Conservation (phyloP, 257 asterid species). For the Scutellaria minor region DNA sequence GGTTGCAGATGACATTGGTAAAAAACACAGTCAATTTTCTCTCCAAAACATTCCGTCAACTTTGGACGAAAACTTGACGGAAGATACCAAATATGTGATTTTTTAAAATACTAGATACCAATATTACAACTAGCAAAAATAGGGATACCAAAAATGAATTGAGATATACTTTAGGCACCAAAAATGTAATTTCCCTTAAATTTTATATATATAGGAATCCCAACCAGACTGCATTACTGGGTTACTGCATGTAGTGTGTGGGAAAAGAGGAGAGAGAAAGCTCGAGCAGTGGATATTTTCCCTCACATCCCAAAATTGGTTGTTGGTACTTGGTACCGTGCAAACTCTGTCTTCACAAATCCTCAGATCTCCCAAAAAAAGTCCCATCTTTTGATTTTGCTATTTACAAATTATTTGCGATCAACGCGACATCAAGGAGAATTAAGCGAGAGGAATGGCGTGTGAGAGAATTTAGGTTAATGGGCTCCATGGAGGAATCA, state of each 20-base stretch:
- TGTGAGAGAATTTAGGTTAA: slow-evolving; percentile 30
- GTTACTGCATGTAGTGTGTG: slow-evolving; percentile 17
- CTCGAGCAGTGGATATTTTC: slow-evolving; percentile 22
- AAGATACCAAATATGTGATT: too few relatives aligned
- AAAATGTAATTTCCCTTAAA: too few relatives aligned
- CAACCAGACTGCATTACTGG: not conserved
- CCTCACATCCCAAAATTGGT: slow-evolving; percentile 26
- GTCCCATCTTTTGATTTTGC: not conserved
- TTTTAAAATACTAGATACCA: too few relatives aligned
- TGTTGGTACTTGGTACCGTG: not conserved
- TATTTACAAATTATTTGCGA: not conserved
- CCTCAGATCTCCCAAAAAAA: slow-evolving; percentile 39
- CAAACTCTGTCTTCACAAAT: slow-evolving; percentile 19
- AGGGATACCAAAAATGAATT: too few relatives aligned
- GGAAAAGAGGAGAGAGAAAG: not conserved
- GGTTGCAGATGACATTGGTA: too few relatives aligned
- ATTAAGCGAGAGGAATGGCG: slow-evolving; percentile 13
- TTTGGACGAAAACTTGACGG: too few relatives aligned
- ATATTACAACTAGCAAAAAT: too few relatives aligned
- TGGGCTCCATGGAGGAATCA: slow-evolving; percentile 38
- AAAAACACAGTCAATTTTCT: too few relatives aligned
- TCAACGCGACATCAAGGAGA: not conserved
- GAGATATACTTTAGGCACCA: too few relatives aligned
- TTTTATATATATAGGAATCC: not conserved
- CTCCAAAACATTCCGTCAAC: too few relatives aligned